phyloP scores from a whole-genome alignment of 1,139 yeast genomes.

The Geotrichum carabidarum region DNA sequence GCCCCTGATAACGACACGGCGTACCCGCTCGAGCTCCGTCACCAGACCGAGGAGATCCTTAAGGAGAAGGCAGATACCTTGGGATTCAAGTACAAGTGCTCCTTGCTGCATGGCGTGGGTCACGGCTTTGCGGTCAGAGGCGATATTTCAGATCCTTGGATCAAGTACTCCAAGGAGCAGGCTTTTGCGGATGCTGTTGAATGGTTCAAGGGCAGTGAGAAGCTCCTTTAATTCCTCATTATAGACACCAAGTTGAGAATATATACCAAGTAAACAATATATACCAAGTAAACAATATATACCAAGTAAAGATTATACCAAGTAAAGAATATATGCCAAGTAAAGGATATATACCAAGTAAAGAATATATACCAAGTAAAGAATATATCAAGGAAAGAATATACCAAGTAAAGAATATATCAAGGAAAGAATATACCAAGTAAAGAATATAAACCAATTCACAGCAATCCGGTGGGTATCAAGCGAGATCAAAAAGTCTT shows the following conservation, averaged over 20 bases:
- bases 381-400: no score
- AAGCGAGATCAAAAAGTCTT: no score
- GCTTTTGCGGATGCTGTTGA: slow-evolving; percentile 54
- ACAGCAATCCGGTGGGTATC: no score
- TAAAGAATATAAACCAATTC: no score
- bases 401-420: no score
- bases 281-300: no score
- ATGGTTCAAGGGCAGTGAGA: slow-evolving; percentile 42
- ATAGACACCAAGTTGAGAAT: not conserved
- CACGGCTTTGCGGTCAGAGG: slow-evolving; percentile 83
- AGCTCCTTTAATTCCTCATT: not conserved
- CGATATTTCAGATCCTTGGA: slow-evolving; percentile 51
- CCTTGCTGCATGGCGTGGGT: slow-evolving; percentile 53
- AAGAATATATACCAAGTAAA: no score
- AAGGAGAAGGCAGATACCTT: slow-evolving; percentile 32
- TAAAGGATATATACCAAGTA: no score
- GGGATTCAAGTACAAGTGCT: slow-evolving; percentile 50
- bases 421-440: no score
- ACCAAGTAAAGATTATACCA: no score
- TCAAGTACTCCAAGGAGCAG: slow-evolving; percentile 66
- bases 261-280: not conserved
- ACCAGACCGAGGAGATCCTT: slow-evolving; percentile 54
- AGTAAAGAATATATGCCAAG: no score
- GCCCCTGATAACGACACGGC: slow-evolving; percentile 66
- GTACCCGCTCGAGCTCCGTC: slow-evolving; percentile 61